These are phyloP conservation scores for Colletotrichum karsti DNA, from an alignment of 2,329 filamentous ascomycete genomes.

Conservation along the genomic window DNA sequence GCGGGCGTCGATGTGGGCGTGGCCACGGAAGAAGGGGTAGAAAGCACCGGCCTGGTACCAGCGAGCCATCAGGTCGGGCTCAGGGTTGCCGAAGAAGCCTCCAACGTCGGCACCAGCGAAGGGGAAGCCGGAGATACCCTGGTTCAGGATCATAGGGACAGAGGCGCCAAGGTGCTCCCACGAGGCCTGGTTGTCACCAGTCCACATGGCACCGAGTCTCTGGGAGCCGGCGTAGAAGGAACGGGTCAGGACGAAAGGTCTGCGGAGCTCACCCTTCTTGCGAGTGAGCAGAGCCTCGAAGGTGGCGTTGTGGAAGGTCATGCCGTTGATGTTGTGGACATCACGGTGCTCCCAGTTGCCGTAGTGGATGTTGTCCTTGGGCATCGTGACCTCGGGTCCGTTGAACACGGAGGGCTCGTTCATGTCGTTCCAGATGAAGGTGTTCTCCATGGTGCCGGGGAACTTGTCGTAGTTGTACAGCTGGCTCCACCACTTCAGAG, in stretches of 20 bases:
- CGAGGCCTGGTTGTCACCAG: constrained; percentile 92
- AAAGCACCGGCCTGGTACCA: constrained; percentile 98
- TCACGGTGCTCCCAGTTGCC: constrained; percentile 97
- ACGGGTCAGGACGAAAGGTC: constrained; percentile 92
- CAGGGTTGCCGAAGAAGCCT: constrained; percentile 97
- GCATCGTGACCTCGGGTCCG: constrained; percentile 97
- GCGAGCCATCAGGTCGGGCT: constrained; percentile 87
- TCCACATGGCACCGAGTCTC: constrained; percentile 96
- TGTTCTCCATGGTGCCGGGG: constrained; percentile 85
- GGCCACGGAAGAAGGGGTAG: constrained; percentile 97
- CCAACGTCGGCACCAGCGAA: constrained; percentile 96
- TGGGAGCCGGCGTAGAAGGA: constrained; percentile 94
- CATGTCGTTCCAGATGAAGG: constrained; percentile 99
- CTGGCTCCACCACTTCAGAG: constrained; percentile 88
- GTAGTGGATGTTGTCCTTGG: constrained; percentile 94
- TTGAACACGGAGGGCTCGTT: constrained; percentile 99
- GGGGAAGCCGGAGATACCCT: constrained; percentile 92
- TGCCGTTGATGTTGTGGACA: constrained; percentile 92
- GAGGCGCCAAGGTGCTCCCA: constrained; percentile 93
- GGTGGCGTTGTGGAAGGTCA: constrained; percentile 96
- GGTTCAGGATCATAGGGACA: constrained; percentile 91
- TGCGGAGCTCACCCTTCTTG: constrained; percentile 83
- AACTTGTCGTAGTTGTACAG: constrained; percentile 91
- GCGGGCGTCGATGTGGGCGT: constrained; percentile 96
- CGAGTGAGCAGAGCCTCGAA: constrained; percentile 85